Conservation (phyloP, 2,329 filamentous ascomycete species). For the Elsinoe perseae region DNA sequence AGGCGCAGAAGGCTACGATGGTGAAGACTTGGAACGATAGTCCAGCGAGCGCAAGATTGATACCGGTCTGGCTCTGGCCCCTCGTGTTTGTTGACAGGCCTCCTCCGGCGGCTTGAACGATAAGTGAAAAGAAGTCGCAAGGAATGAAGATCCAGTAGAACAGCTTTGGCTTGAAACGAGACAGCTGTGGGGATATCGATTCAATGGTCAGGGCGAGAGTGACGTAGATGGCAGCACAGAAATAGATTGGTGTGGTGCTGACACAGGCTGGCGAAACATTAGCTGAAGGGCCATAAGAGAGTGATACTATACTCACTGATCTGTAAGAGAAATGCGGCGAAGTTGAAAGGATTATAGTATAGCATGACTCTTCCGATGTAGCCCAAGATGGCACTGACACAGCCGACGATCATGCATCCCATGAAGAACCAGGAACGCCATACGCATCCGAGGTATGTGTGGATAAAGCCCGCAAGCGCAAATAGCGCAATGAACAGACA, state of each 20-base stretch:
- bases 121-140: slow-evolving; percentile 52
- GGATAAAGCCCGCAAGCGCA: slow-evolving; percentile 27
- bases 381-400: slow-evolving; percentile 36
- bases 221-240: slow-evolving; percentile 41
- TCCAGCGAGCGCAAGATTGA: slow-evolving; percentile 52
- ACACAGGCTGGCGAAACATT: slow-evolving; percentile 25
- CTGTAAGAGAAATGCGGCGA: slow-evolving; percentile 37
- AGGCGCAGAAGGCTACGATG: slow-evolving; percentile 40
- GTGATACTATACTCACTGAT: slow-evolving; percentile 27
- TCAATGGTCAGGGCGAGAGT: slow-evolving; percentile 37
- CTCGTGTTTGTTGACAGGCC: slow-evolving; percentile 46
- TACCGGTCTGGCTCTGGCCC: slow-evolving; percentile 34
- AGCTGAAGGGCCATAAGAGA: not conserved
- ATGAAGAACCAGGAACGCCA: slow-evolving; percentile 35
- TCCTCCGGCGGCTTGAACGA: slow-evolving; percentile 52
- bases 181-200: slow-evolving; percentile 30
- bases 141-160: slow-evolving; percentile 52
- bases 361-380: slow-evolving; percentile 39
- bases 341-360: slow-evolving; percentile 36
- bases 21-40: slow-evolving; percentile 51
- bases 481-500: slow-evolving; percentile 35
- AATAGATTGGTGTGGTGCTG: slow-evolving; percentile 39
- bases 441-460: slow-evolving; percentile 28
- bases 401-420: slow-evolving; percentile 35
- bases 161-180: slow-evolving; percentile 24